Conservation (phyloP, 2,329 filamentous ascomycete genomes). For the Dactylella cylindrospora region DNA sequence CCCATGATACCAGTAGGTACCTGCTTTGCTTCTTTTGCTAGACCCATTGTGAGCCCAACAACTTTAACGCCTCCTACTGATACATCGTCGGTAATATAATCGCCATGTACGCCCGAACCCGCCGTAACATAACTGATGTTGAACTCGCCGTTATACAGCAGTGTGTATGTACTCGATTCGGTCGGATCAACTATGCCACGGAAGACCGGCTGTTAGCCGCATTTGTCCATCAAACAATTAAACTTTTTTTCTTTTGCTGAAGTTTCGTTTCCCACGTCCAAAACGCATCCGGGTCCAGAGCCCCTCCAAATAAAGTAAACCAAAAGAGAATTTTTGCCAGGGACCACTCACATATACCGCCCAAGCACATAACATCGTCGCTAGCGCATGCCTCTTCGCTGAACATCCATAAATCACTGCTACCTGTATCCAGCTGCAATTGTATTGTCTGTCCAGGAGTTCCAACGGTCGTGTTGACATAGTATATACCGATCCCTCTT, state of each 20-base stretch:
- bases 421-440: slow-evolving; percentile 64
- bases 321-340: neutral
- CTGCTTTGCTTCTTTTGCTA: slow-evolving; percentile 26
- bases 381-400: slow-evolving; percentile 23
- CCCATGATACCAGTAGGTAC: slow-evolving; percentile 42
- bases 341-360: slow-evolving; percentile 29
- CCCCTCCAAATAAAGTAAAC: too few relatives aligned
- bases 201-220: slow-evolving; percentile 2
- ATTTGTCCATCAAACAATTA: neutral
- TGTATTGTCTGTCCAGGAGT: slow-evolving; percentile 61
- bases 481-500: slow-evolving; percentile 53
- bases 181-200: slow-evolving; percentile 11
- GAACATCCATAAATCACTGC: slow-evolving; percentile 63
- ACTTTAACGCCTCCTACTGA: slow-evolving; percentile 9
- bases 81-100: slow-evolving; percentile 35
- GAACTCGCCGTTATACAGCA: slow-evolving; percentile 31
- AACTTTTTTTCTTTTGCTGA: neutral
- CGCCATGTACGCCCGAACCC: slow-evolving; percentile 36
- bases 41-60: slow-evolving; percentile 31
- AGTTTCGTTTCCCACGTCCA: neutral
- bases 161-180: slow-evolving; percentile 12
- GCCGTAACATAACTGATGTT: slow-evolving; percentile 41
- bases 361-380: slow-evolving; percentile 21
- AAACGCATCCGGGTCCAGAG: too few relatives aligned
- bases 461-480: slow-evolving; percentile 60